These are phyloP conservation scores for Lodderomyces theae DNA, from an alignment of 1,139 yeast species.

Conservation along the genomic window DNA sequence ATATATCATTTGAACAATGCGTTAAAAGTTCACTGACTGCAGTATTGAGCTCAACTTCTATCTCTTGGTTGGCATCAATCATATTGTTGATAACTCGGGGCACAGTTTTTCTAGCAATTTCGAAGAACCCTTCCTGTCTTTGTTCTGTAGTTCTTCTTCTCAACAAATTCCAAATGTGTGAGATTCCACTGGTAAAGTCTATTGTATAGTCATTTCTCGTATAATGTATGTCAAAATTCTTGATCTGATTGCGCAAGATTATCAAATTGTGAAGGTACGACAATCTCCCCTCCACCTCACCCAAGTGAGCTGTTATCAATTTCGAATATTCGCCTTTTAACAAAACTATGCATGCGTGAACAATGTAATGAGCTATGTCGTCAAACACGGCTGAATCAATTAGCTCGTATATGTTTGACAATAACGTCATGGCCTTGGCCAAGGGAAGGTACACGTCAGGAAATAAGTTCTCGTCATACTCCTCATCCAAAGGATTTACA, in stretches of 20 bases:
- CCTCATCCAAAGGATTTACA: constrained; percentile 26
- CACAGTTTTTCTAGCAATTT: constrained; percentile 64
- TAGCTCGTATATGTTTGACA: constrained; percentile 78
- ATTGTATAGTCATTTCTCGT: constrained; percentile 69
- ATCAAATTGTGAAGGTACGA: constrained; percentile 72
- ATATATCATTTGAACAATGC: constrained; percentile 35
- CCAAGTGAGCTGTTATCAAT: constrained; percentile 37
- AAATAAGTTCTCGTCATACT: constrained; percentile 40
- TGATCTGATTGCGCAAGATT: constrained; percentile 66
- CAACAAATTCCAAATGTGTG: constrained; percentile 52
- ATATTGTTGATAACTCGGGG: constrained; percentile 83
- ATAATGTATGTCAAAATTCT: constrained; percentile 77
- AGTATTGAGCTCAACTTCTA: constrained; percentile 69
- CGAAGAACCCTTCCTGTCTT: constrained; percentile 42
- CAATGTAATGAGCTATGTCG: constrained; percentile 83
- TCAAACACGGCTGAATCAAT: constrained; percentile 77
- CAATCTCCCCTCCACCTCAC: constrained; percentile 57
- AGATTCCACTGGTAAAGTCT: constrained; percentile 73
- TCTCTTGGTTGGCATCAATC: constrained; percentile 80
- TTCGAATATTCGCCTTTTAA: constrained; percentile 50
- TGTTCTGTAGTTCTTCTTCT: constrained; percentile 29
- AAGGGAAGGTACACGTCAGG: constrained; percentile 72
- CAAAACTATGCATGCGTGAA: constrained; percentile 71
- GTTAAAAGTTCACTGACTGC: constrained; percentile 62
- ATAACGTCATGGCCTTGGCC: constrained; percentile 62